Evolutionary conservation across 345 rosid genomes (phyloP), one percentile per base, ranked within the genome.

Genomic region (Turritis glabra): DNA sequence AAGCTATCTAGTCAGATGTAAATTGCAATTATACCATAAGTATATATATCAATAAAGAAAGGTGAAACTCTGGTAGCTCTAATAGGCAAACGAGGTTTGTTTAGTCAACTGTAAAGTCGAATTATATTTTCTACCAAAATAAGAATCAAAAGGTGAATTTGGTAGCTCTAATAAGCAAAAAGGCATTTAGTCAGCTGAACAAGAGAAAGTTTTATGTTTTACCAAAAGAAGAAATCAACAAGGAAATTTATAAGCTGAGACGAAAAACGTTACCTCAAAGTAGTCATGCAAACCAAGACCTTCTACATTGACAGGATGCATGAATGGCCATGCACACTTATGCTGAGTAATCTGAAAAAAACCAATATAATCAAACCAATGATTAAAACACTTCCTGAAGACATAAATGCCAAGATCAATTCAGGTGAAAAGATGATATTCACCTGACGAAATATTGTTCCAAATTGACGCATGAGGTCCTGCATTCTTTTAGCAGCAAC

Each of bases 401-500:
- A 58, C 73, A 56, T 12, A 9, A 46, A 55, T 17, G 5, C 4
- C 46, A 57, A 41, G 35, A 58, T 9, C 13, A 58, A 14, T 46
- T 5, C 14, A 22, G 29, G 48, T 60, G 4, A 0, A 29, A 5
- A 73, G 35, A 29, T 41, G 26, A 30, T 10, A n/a, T 47, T 64
- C 52, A 69, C 93, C 79, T 89, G 87, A 26, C 90, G 91, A 61
- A 95, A 73, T 67, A 90, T 86, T 15, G 84, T 79, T 67, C 89
- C 89, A 56, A 95, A 86, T 22, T 90, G 97, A 38, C 87, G 96
- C 75, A 95, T 89, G 8, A 94, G 96, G 67, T 94, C 97, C 64
- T 92, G 92, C 99, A 85, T 95, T 83, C 93, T 83, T 84, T 89
- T 95, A 7, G 85, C 90, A 80, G 97, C 90, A 64, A 86, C 95